These are phyloP conservation scores for Tolypocladium tropicale DNA, from an alignment of 2,329 filamentous ascomycete species.

Conservation along the genomic window DNA sequence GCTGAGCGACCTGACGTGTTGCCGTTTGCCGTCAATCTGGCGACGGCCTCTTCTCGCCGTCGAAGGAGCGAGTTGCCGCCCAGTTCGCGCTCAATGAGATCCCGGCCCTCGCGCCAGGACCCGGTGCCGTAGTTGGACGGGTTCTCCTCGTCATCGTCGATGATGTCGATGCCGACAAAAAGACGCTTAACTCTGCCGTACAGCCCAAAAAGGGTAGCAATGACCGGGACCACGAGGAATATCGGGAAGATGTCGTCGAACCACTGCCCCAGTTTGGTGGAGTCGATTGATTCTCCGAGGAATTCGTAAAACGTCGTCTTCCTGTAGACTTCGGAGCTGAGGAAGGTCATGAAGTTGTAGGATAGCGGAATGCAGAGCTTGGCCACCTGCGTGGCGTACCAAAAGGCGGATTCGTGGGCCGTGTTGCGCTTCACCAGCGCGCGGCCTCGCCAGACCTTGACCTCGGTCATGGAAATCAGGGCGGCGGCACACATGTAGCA, in stretches of 20 bases:
- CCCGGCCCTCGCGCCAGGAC: slow-evolving; percentile 83
- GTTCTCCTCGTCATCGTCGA: slow-evolving; percentile 63
- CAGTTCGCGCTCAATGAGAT: slow-evolving; percentile 80
- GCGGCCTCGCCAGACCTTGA: slow-evolving; percentile 95
- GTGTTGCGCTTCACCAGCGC: slow-evolving; percentile 86
- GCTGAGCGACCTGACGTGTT: slow-evolving; percentile 22
- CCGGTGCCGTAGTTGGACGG: slow-evolving; percentile 61
- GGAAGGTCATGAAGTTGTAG: slow-evolving; percentile 93
- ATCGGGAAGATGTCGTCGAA: slow-evolving; percentile 87
- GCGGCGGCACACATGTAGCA: slow-evolving; percentile 93
- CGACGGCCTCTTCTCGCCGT: slow-evolving; percentile 33
- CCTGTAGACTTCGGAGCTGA: slow-evolving; percentile 60
- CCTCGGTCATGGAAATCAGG: slow-evolving; percentile 77
- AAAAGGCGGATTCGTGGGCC: slow-evolving; percentile 85
- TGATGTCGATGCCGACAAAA: slow-evolving; percentile 65
- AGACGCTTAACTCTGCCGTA: slow-evolving; percentile 75
- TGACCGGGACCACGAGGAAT: slow-evolving; percentile 75
- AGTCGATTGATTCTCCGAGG: slow-evolving; percentile 70
- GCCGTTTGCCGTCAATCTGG: slow-evolving; percentile 18
- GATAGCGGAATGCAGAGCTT: slow-evolving; percentile 85
- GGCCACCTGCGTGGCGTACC: slow-evolving; percentile 90
- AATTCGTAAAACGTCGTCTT: slow-evolving; percentile 82
- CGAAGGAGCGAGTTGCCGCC: slow-evolving; percentile 50
- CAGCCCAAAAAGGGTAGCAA: slow-evolving; percentile 77
- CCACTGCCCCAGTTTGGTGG: slow-evolving; percentile 71